phyloP scores from a whole-genome alignment of 768 basidiomycete species.

The Suillus spraguei region DNA sequence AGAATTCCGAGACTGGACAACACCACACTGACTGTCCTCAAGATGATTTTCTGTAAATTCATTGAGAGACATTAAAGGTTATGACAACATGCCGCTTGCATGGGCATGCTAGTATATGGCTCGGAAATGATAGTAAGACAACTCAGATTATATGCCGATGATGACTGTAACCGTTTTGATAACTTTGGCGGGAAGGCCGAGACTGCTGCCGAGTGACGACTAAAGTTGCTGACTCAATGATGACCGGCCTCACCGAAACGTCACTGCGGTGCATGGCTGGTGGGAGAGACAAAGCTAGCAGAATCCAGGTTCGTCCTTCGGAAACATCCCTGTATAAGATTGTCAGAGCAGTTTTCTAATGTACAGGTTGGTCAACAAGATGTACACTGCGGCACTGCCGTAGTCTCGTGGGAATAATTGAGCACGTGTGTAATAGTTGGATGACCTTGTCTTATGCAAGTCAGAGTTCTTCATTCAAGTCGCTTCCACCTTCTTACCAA shows the following conservation, averaged over 20 bases:
- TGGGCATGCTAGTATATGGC: too few species aligned
- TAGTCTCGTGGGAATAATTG: background rate
- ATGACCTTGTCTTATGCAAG: background rate
- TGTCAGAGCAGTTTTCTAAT: too few species aligned
- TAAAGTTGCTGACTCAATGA: constrained; percentile 3
- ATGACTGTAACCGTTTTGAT: background rate
- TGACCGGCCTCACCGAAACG: background rate
- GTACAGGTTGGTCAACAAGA: background rate
- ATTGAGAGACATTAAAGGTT: background rate
- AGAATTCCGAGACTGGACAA: background rate
- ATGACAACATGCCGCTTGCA: background rate
- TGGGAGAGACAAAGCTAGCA: background rate
- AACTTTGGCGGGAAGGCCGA: background rate
- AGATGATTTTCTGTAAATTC: background rate
- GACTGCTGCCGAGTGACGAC: background rate
- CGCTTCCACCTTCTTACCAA: background rate
- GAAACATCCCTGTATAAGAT: background rate
- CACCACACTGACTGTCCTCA: background rate
- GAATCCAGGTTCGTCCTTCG: background rate
- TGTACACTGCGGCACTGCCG: background rate
- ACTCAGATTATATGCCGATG: background rate
- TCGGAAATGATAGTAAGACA: too few species aligned
- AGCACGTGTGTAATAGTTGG: constrained; percentile 8
- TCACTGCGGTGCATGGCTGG: background rate
- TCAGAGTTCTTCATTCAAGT: constrained; percentile 1